These are phyloP conservation scores for Meyerozyma smithsonii DNA, from an alignment of 1,139 yeast genomes.

Conservation along the genomic window DNA sequence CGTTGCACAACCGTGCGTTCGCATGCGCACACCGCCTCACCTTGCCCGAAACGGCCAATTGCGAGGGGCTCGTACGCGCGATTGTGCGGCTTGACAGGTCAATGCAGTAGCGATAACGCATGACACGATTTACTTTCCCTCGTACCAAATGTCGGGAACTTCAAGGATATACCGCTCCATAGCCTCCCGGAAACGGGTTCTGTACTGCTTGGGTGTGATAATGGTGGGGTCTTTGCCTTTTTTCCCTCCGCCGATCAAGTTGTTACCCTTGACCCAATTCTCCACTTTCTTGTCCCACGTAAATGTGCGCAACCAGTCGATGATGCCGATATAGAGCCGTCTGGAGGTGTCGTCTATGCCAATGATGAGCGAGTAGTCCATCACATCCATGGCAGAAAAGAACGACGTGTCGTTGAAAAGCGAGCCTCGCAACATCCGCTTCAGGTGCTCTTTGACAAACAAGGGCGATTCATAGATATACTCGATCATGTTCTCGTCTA, in stretches of 20 bases:
- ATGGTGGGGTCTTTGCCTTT: constrained; percentile 95
- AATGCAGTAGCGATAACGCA: background rate
- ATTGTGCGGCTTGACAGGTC: background rate
- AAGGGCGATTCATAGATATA: constrained; percentile 94
- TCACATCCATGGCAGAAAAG: constrained; percentile 94
- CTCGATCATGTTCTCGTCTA: constrained; percentile 98
- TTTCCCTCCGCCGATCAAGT: constrained; percentile 66
- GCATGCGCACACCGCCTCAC: background rate
- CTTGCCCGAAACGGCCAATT: background rate
- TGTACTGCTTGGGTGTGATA: constrained; percentile 92
- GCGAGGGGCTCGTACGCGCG: background rate
- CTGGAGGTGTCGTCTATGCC: constrained; percentile 74
- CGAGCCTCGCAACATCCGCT: constrained; percentile 78
- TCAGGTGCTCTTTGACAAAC: constrained; percentile 90
- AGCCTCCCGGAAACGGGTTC: constrained; percentile 91
- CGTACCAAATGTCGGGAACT: constrained; percentile 89
- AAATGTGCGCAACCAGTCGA: constrained; percentile 91
- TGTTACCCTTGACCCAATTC: constrained; percentile 94
- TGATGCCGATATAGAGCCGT: constrained; percentile 85
- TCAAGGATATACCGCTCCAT: constrained; percentile 93
- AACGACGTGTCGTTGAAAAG: constrained; percentile 93
- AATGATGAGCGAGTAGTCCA: constrained; percentile 95
- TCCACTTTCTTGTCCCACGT: constrained; percentile 99
- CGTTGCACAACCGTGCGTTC: background rate
- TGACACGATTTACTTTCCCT: constrained; percentile 18